These are phyloP conservation scores for Alnus rubra DNA, from an alignment of 306 rosid species.

Conservation along the genomic window DNA sequence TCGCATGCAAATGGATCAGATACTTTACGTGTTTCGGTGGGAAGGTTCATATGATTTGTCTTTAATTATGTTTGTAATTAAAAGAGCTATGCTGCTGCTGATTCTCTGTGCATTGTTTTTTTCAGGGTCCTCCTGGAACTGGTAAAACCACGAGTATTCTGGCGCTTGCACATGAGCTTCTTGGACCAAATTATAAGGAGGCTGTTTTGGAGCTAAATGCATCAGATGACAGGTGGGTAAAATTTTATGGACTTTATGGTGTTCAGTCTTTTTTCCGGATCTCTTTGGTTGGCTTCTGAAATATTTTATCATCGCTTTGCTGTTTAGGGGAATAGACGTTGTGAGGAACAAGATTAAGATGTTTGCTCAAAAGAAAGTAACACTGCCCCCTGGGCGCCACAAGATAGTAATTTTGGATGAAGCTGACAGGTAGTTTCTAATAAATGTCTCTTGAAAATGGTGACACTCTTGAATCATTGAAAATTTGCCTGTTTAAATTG, in stretches of 20 bases:
- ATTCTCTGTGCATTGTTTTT: slow-evolving; percentile 12
- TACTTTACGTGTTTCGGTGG: neutral
- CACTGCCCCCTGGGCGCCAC: slow-evolving; percentile 80
- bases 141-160: slow-evolving; percentile 95
- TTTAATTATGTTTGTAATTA: neutral
- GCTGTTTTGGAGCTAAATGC: slow-evolving; percentile 94
- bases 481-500: neutral
- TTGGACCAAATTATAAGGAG: slow-evolving; percentile 81
- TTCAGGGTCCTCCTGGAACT: slow-evolving; percentile 96
- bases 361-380: slow-evolving; percentile 95
- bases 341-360: slow-evolving; percentile 96
- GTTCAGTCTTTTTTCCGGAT: neutral
- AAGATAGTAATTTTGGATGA: slow-evolving; percentile 88
- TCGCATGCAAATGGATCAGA: neutral
- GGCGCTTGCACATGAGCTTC: slow-evolving; percentile 89
- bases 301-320: neutral
- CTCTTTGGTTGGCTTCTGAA: neutral
- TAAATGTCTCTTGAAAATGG: neutral
- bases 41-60: neutral
- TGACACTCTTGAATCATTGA: slow-evolving; percentile 1
- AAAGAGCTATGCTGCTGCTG: slow-evolving; percentile 10
- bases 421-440: slow-evolving; percentile 76
- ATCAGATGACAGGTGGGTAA: slow-evolving; percentile 80
- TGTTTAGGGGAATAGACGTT: slow-evolving; percentile 85
- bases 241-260: slow-evolving; percentile 1